phyloP scores from a whole-genome alignment of 1,284 basidiomycete genomes.

The Cystobasidium slooffiae region DNA sequence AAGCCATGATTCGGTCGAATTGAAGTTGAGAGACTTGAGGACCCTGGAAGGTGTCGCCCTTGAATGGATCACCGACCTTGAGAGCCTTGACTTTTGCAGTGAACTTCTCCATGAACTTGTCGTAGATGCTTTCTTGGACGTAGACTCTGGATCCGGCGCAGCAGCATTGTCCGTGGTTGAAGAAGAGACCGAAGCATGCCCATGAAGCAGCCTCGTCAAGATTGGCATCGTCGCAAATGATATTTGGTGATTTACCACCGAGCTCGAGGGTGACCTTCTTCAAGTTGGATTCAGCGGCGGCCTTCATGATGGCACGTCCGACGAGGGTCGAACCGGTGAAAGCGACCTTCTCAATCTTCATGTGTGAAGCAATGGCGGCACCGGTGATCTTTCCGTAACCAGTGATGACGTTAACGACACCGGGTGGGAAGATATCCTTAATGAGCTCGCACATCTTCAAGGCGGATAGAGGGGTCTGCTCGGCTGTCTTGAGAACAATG shows the following conservation, averaged over 20 bases:
- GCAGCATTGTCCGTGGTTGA: constrained; percentile 82
- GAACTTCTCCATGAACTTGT: constrained; percentile 68
- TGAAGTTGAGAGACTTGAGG: constrained; percentile 77
- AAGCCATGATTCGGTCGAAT: constrained; percentile 75
- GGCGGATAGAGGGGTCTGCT: constrained; percentile 85
- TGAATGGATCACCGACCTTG: constrained; percentile 81
- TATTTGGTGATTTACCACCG: constrained; percentile 59
- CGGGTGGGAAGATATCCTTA: constrained; percentile 83
- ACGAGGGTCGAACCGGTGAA: constrained; percentile 71
- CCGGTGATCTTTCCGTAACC: constrained; percentile 83
- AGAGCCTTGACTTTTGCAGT: constrained; percentile 64
- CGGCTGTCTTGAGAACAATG: constrained; percentile 79
- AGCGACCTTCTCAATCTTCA: constrained; percentile 64
- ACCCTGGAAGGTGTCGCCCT: constrained; percentile 71
- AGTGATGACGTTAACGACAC: constrained; percentile 77
- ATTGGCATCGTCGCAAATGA: constrained; percentile 62
- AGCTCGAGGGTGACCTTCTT: constrained; percentile 89
- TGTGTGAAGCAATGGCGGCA: constrained; percentile 74
- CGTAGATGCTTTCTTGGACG: constrained; percentile 69
- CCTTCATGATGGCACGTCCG: constrained; percentile 82
- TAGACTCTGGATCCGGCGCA: constrained; percentile 84
- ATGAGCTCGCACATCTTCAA: constrained; percentile 52
- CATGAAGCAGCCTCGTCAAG: constrained; percentile 79
- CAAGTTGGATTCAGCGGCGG: constrained; percentile 79
- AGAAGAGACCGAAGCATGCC: constrained; percentile 67